These are phyloP conservation scores for Phytopythium helicoides DNA, from an alignment of 352 stramenopile species.

Conservation along the genomic window DNA sequence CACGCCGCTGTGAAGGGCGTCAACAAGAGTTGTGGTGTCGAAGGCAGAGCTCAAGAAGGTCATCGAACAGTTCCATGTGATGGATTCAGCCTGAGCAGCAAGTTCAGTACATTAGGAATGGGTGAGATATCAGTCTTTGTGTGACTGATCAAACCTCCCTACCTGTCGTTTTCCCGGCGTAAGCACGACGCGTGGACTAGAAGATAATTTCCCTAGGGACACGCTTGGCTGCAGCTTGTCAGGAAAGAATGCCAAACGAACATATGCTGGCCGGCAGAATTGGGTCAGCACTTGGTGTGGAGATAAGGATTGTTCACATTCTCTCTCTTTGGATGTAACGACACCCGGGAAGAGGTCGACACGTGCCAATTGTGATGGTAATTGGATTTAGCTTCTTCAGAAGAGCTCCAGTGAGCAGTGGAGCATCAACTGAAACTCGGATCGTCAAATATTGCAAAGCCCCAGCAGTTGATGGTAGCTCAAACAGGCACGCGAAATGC, in stretches of 20 bases:
- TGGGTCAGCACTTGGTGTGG: constrained; percentile 37
- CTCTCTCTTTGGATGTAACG: constrained; percentile 6
- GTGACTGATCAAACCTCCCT: not conserved
- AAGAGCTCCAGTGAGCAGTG: constrained; percentile 38
- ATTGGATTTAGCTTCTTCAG: constrained; percentile 61
- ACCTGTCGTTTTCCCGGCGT: constrained; percentile 43
- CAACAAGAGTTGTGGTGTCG: constrained; percentile 32
- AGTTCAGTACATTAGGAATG: not conserved
- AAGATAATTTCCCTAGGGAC: constrained; percentile 1
- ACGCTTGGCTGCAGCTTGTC: constrained; percentile 15
- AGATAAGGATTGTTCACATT: constrained; percentile 10
- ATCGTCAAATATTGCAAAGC: constrained; percentile 52
- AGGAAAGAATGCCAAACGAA: constrained; percentile 49
- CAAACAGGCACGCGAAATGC: constrained; percentile 23
- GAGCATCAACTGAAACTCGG: constrained; percentile 43
- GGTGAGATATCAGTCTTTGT: not conserved
- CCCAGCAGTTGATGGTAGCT: constrained; percentile 13
- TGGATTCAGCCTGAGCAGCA: constrained; percentile 11
- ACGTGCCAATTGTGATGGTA: constrained; percentile 47
- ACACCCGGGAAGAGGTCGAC: constrained; percentile 52
- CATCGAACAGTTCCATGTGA: constrained; percentile 47
- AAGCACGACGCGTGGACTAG: constrained; percentile 24
- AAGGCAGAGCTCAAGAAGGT: constrained; percentile 55
- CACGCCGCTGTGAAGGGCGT: constrained; percentile 36
- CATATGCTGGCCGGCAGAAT: constrained; percentile 59